Conservation (phyloP, 495 filamentous ascomycete species). For the Penicillium coffeae region DNA sequence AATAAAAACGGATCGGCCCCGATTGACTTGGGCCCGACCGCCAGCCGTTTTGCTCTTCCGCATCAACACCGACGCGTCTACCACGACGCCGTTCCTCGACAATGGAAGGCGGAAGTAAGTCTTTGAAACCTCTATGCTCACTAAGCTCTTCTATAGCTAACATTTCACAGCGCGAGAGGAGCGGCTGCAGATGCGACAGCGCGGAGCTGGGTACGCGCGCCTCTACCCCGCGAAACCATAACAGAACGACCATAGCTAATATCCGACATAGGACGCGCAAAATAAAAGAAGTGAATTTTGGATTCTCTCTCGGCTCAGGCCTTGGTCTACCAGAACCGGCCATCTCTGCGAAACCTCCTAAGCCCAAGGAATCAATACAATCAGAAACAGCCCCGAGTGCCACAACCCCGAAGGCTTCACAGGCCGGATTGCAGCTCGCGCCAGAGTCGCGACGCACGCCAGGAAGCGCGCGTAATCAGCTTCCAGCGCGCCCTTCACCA, state of each 20-base stretch:
- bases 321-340: constrained; percentile 9
- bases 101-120: constrained; percentile 42
- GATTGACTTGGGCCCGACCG: constrained; percentile 22
- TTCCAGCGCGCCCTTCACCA: constrained; percentile 21
- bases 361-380: constrained; percentile 16
- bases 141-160: constrained; percentile 16
- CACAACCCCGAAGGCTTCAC: constrained; percentile 13
- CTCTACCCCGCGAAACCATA: constrained; percentile 30
- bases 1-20: constrained; percentile 28
- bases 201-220: constrained; percentile 53
- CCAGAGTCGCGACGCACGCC: constrained; percentile 13
- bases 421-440: constrained; percentile 6
- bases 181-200: constrained; percentile 55
- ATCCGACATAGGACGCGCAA: constrained; percentile 36
- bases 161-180: constrained; percentile 45
- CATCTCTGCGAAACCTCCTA: constrained; percentile 16
- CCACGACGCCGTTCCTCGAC: constrained; percentile 32
- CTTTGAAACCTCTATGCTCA: neutral
- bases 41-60: constrained; percentile 15
- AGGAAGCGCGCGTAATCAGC: constrained; percentile 22
- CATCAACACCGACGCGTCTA: constrained; percentile 33
- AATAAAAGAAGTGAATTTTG: constrained; percentile 47
- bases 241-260: constrained; percentile 19
- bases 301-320: constrained; percentile 43
- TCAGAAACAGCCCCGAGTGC: constrained; percentile 9